Evolutionary conservation across 768 basidiomycete genomes (phyloP).

Genomic region (Phaeotremella fagi): DNA sequence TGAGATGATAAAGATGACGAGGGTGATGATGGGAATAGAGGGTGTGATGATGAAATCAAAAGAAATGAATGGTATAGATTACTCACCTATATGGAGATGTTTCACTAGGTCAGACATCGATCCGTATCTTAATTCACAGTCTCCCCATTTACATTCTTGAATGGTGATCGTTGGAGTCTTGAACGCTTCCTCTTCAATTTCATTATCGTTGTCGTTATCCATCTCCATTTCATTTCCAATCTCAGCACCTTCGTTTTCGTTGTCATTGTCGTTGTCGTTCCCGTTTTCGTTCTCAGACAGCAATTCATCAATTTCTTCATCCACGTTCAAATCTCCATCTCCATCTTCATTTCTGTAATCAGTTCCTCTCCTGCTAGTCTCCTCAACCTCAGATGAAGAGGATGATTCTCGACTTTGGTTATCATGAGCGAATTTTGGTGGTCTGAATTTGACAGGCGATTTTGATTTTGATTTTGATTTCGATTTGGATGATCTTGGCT

Average conservation of each 20-base stretch:
- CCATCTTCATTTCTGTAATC: too few species aligned
- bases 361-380: background rate
- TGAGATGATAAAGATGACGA: too few species aligned
- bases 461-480: too few species aligned
- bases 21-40: too few species aligned
- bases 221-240: conserved; percentile 1
- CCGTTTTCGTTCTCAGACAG: too few species aligned
- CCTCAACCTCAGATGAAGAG: background rate
- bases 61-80: too few species aligned
- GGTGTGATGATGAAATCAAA: too few species aligned
- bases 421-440: conserved; percentile 1
- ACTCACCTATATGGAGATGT: conserved; percentile 75
- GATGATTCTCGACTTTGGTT: background rate
- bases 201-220: background rate
- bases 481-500: conserved; percentile 6
- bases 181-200: background rate
- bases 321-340: conserved; percentile 10
- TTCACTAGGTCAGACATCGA: conserved; percentile 70
- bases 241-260: background rate
- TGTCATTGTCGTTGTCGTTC: background rate
- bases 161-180: background rate
- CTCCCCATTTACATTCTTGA: conserved; percentile 68
- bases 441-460: too few species aligned
- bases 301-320: conserved; percentile 28
- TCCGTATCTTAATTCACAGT: conserved; percentile 68